Base-by-base conservation (phyloP, 352 stramenopile species). In the Pythium dissotocum region DNA sequence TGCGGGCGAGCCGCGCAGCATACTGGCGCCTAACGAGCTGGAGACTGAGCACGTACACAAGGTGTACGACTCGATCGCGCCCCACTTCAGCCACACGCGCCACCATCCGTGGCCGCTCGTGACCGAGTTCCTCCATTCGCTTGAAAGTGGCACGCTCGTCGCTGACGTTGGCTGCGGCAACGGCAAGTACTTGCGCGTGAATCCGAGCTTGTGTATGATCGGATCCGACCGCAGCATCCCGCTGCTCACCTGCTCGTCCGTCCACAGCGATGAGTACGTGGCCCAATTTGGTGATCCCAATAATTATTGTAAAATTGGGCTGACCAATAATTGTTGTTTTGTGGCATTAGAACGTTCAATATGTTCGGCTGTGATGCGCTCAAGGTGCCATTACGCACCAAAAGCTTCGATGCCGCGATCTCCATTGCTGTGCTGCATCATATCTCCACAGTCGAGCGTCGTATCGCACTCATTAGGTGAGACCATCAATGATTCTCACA, bases 401-500 rank as follows among this genome's bases (percentile, higher is more conserved):
- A 63, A 4, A 64, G 48, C 4, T 94, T 94, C 55, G 87, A 95
- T 64, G 85, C 87, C n/a, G 87, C 85, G 3, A 79, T 94, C 52
- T 95, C 79, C 13, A 89, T 95, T 70, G 87, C 87, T 14, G 87
- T 95, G 52, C 65, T 95, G 30, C 87, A 94, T 67, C 87, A 95
- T 69, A 88, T 95, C 56, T 95, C 85, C 8, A 95, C 84, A 3
- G 72, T 82, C 18, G 80, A 87, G 72, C 82, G 86, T 24, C 82
- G 87, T 4, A 44, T 95, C 26, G 79, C 81, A 12, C 65, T 94
- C 9, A 79, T 95, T 58, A 78, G 85, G 87, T 93, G 64, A 4
- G 36, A 51, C 42, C 3, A 9, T 53, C n/a, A 8, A 12, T 1
- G 40, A 21, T 48, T 21, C 10, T 16, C 24, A 14, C 46, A 49